Percentiles rank a stretch among this genome's conserved stretches.
phyloP scores from a whole-genome alignment of 2,329 filamentous ascomycete genomes.

The Paracorniculantispora psalliotae region DNA sequence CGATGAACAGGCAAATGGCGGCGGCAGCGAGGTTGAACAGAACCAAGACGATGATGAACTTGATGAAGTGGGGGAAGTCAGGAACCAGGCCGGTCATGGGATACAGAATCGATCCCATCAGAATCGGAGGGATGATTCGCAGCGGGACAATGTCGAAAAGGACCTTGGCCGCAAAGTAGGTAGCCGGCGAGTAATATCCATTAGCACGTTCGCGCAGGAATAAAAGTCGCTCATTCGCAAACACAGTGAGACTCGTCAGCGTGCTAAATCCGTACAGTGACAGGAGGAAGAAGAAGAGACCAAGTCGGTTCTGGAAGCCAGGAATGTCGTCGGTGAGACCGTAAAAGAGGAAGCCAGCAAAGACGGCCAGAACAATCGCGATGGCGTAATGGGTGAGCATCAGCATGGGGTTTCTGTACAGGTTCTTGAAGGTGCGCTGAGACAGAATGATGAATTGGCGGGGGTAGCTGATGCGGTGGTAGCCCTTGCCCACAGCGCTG shows the following conservation, averaged over 20 bases:
- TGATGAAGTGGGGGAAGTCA: conserved; percentile 77
- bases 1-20: conserved; percentile 91
- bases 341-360: conserved; percentile 94
- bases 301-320: conserved; percentile 95
- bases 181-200: conserved; percentile 89
- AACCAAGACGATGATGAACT: conserved; percentile 86
- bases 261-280: conserved; percentile 97
- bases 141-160: conserved; percentile 95
- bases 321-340: conserved; percentile 93
- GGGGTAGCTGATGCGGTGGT: conserved; percentile 71
- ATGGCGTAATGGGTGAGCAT: conserved; percentile 99
- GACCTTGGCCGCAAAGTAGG: conserved; percentile 95
- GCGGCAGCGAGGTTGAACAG: conserved; percentile 95
- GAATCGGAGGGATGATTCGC: conserved; percentile 87
- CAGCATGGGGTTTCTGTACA: conserved; percentile 94
- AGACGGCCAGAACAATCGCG: conserved; percentile 86
- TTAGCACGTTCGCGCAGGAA: conserved; percentile 94
- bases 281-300: conserved; percentile 95
- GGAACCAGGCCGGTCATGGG: conserved; percentile 94
- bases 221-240: conserved; percentile 81
- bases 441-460: conserved; percentile 89
- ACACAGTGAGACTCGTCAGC: conserved; percentile 87
- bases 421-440: conserved; percentile 88
- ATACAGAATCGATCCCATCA: conserved; percentile 94
- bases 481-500: conserved; percentile 68